These are phyloP conservation scores for Penicillium crystallinum DNA, from an alignment of 495 filamentous ascomycete genomes.

Conservation along the genomic window DNA sequence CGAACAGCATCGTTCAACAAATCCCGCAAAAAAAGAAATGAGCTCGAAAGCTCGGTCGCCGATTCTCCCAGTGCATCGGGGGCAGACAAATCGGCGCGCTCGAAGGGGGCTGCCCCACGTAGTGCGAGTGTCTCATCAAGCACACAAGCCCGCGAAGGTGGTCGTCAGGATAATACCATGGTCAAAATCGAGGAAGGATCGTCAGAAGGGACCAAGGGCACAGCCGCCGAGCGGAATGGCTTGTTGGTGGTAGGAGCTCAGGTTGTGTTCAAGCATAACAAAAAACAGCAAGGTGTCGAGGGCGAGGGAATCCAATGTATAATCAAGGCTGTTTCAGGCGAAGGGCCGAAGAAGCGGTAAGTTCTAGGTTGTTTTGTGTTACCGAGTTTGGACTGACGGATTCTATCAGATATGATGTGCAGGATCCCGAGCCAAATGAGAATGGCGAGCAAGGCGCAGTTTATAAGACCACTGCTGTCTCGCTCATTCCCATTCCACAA, in stretches of 20 bases:
- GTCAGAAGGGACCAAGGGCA: constrained; percentile 45
- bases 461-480: constrained; percentile 72
- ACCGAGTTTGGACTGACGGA: background rate
- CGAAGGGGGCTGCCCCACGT: constrained; percentile 44
- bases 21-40: constrained; percentile 61
- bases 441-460: constrained; percentile 64
- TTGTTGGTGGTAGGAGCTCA: constrained; percentile 66
- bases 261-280: constrained; percentile 77
- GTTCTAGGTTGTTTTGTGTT: background rate
- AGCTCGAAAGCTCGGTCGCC: constrained; percentile 61
- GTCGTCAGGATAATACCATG: constrained; percentile 34
- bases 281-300: constrained; percentile 61
- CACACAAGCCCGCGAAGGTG: constrained; percentile 36
- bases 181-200: constrained; percentile 53
- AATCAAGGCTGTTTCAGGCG: constrained; percentile 76
- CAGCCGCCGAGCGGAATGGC: constrained; percentile 45
- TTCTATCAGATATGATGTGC: constrained; percentile 73
- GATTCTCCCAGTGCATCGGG: constrained; percentile 67
- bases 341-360: constrained; percentile 75
- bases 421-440: constrained; percentile 86
- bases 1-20: constrained; percentile 42
- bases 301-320: constrained; percentile 80
- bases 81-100: constrained; percentile 41
- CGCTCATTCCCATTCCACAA: constrained; percentile 78
- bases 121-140: constrained; percentile 51